These are phyloP conservation scores for Phytophthora cactorum DNA, from an alignment of 352 stramenopile genomes.

Conservation along the genomic window DNA sequence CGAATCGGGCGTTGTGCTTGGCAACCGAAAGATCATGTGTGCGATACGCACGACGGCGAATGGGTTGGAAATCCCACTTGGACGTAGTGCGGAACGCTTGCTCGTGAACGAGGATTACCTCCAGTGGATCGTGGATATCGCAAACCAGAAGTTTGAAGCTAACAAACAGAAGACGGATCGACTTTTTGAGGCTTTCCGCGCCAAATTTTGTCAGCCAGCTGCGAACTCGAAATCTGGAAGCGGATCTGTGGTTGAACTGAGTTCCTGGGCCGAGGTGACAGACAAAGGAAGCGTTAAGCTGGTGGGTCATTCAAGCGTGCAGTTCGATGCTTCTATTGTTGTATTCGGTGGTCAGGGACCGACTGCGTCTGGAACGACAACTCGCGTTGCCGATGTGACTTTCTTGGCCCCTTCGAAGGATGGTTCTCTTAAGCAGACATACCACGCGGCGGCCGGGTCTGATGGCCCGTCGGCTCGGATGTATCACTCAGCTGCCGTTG, in stretches of 20 bases:
- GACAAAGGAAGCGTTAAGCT: constrained; percentile 51
- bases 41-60: constrained; percentile 91
- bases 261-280: constrained; percentile 27
- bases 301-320: constrained; percentile 68
- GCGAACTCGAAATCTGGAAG: not conserved
- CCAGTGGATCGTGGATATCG: constrained; percentile 73
- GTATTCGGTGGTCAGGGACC: constrained; percentile 78
- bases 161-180: constrained; percentile 80
- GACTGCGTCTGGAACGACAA: constrained; percentile 61
- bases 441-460: constrained; percentile 17
- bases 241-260: constrained; percentile 25
- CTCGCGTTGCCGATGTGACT: constrained; percentile 61
- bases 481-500: constrained; percentile 74
- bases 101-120: constrained; percentile 78
- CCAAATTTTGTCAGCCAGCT: constrained; percentile 44
- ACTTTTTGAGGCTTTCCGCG: constrained; percentile 63
- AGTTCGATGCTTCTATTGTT: constrained; percentile 48
- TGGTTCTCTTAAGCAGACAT: constrained; percentile 38
- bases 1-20: constrained; percentile 89
- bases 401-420: constrained; percentile 34
- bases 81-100: constrained; percentile 48
- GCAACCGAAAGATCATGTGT: constrained; percentile 91
- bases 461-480: constrained; percentile 60
- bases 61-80: constrained; percentile 87
- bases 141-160: constrained; percentile 87